phyloP scores from a whole-genome alignment of 345 rosid species.

The Brassica nigra region DNA sequence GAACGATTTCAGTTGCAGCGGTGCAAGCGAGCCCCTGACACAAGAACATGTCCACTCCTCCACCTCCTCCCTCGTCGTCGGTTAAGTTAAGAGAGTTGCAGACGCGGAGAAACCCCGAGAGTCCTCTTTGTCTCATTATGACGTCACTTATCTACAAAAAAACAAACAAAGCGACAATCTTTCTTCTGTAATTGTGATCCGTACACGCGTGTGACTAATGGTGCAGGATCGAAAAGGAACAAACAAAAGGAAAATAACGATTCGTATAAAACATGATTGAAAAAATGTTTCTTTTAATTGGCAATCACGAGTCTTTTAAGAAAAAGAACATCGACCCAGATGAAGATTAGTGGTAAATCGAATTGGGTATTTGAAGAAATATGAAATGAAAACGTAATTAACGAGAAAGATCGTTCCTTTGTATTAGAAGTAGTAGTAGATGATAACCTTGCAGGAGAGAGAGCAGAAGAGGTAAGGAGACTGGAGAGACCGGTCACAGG shows the following conservation, averaged over 20 bases:
- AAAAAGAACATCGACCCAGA: not conserved
- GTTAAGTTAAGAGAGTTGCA: conserved; percentile 67
- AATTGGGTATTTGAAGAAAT: conserved; percentile 5
- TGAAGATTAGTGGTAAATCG: not conserved
- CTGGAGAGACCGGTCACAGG: conserved; percentile 75
- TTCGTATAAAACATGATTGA: too few relatives aligned
- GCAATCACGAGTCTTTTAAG: not conserved
- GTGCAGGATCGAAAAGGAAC: not conserved
- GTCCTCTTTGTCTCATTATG: conserved; percentile 54
- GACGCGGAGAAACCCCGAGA: conserved; percentile 60
- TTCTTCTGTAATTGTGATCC: not conserved
- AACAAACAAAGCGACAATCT: conserved; percentile 6
- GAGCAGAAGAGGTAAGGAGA: conserved; percentile 75
- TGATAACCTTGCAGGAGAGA: conserved; percentile 81
- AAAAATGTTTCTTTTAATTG: not conserved
- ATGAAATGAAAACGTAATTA: not conserved
- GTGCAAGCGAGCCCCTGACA: conserved; percentile 61
- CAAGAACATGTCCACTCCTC: conserved; percentile 49
- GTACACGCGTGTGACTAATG: conserved; percentile 21
- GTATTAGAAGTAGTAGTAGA: not conserved
- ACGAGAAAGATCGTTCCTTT: not conserved
- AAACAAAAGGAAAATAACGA: not conserved
- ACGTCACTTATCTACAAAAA: conserved; percentile 58
- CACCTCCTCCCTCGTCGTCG: conserved; percentile 51
- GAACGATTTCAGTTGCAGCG: conserved; percentile 65